Evolutionary conservation across 768 basidiomycete genomes (phyloP).

Genomic region (Suillus spraguei): DNA sequence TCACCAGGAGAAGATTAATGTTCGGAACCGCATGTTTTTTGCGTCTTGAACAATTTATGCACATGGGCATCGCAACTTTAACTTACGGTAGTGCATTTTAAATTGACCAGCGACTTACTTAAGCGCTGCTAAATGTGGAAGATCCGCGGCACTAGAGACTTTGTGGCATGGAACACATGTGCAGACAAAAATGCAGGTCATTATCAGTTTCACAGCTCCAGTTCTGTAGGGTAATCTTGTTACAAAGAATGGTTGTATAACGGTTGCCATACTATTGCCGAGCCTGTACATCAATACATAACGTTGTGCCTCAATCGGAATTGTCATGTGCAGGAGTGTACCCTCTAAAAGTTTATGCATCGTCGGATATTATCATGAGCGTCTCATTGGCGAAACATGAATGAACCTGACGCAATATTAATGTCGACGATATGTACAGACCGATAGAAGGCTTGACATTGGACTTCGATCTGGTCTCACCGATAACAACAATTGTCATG

Average conservation of each 20-base stretch:
- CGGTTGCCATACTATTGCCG: too few relatives aligned
- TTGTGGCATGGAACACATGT: too few relatives aligned
- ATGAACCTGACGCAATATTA: neutral
- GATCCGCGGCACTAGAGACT: too few relatives aligned
- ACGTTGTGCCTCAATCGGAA: too few relatives aligned
- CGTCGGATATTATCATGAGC: neutral
- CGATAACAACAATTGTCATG: neutral
- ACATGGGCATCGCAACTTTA: neutral
- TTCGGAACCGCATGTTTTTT: neutral
- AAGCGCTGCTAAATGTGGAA: neutral
- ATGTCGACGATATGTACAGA: neutral
- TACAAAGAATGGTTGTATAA: too few relatives aligned
- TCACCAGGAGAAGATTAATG: constrained; percentile 6
- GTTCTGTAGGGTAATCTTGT: too few relatives aligned
- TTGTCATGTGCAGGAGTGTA: too few relatives aligned
- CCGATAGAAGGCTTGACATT: neutral
- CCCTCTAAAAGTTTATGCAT: neutral
- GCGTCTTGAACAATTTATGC: neutral
- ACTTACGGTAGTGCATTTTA: neutral
- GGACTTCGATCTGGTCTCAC: neutral
- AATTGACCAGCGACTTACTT: neutral
- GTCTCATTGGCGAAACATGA: neutral
- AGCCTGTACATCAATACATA: too few relatives aligned
- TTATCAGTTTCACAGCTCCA: too few relatives aligned
- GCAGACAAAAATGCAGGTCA: too few relatives aligned